Evolutionary conservation across 2,329 filamentous ascomycete genomes (phyloP).

Genomic region (Colletotrichum nymphaeae): DNA sequence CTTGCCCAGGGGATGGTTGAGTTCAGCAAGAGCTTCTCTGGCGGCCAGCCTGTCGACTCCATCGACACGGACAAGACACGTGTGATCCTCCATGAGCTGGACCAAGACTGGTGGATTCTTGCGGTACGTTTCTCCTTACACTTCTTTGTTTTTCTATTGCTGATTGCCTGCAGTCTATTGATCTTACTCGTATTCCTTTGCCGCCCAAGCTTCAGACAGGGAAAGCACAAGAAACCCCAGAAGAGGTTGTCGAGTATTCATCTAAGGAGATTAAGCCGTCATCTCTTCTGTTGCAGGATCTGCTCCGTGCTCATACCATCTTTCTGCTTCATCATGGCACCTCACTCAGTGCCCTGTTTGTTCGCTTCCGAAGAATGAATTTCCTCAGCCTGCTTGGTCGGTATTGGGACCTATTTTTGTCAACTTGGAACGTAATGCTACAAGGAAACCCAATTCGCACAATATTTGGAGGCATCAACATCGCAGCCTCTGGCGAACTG

Average conservation of each 20-base stretch:
- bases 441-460: conserved; percentile 88
- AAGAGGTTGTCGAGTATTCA: conserved; percentile 79
- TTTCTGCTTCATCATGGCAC: conserved; percentile 90
- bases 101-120: conserved; percentile 94
- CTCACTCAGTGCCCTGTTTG: conserved; percentile 77
- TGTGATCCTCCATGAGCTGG: conserved; percentile 87
- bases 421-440: conserved; percentile 88
- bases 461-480: conserved; percentile 85
- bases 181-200: conserved; percentile 79
- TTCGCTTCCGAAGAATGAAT: conserved; percentile 70
- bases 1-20: conserved; percentile 96
- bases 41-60: conserved; percentile 79
- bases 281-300: conserved; percentile 80
- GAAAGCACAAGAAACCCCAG: conserved; percentile 51
- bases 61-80: conserved; percentile 93
- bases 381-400: conserved; percentile 80
- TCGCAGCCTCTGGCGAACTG: conserved; percentile 90
- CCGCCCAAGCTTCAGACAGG: conserved; percentile 63
- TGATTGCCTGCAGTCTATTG: conserved; percentile 70
- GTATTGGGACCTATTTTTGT: conserved; percentile 81
- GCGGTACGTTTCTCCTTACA: conserved; percentile 69
- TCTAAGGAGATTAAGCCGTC: conserved; percentile 90
- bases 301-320: conserved; percentile 82
- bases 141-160: not conserved
- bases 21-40: conserved; percentile 90